Evolutionary conservation across 768 basidiomycete genomes (phyloP).

Genomic region (Mycena galopus): DNA sequence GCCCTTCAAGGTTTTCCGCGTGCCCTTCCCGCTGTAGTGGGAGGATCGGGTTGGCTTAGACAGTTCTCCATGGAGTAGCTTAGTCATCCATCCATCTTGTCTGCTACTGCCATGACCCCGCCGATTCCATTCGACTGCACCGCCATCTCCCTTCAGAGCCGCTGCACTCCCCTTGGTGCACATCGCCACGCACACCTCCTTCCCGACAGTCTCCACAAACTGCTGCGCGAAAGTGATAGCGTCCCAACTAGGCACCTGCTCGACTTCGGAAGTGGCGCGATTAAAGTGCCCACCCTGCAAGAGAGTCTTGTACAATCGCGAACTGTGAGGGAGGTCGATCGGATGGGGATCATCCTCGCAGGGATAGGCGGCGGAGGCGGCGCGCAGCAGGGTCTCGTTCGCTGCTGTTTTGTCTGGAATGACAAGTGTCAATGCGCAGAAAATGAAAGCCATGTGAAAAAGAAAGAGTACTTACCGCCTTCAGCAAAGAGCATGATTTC

Average conservation of each 20-base stretch:
- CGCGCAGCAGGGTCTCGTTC: conserved; percentile 69
- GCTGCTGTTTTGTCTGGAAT: conserved; percentile 79
- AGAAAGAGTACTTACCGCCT: conserved; percentile 79
- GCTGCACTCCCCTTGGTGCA: conserved; percentile 66
- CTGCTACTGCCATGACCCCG: too few relatives aligned
- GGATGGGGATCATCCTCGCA: conserved; percentile 69
- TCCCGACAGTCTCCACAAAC: conserved; percentile 68
- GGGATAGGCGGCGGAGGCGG: conserved; percentile 70
- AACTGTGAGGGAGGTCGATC: conserved; percentile 86
- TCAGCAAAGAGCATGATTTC: conserved; percentile 90
- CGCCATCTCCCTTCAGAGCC: conserved; percentile 66
- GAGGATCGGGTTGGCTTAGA: too few relatives aligned
- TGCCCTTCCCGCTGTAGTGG: conserved; percentile 49
- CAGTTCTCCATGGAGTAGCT: too few relatives aligned
- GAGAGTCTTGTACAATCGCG: conserved; percentile 89
- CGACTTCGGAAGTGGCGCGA: conserved; percentile 67
- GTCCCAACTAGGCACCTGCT: conserved; percentile 67
- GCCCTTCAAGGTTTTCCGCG: conserved; percentile 59
- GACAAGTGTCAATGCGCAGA: not conserved
- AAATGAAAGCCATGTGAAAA: not conserved
- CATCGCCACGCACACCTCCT: conserved; percentile 66
- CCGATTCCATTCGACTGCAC: too few relatives aligned
- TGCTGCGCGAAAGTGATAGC: conserved; percentile 68
- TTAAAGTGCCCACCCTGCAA: conserved; percentile 93
- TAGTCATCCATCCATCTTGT: too few relatives aligned